These are phyloP conservation scores for Tausonia pullulans DNA, from an alignment of 1,284 basidiomycete genomes.

Conservation along the genomic window DNA sequence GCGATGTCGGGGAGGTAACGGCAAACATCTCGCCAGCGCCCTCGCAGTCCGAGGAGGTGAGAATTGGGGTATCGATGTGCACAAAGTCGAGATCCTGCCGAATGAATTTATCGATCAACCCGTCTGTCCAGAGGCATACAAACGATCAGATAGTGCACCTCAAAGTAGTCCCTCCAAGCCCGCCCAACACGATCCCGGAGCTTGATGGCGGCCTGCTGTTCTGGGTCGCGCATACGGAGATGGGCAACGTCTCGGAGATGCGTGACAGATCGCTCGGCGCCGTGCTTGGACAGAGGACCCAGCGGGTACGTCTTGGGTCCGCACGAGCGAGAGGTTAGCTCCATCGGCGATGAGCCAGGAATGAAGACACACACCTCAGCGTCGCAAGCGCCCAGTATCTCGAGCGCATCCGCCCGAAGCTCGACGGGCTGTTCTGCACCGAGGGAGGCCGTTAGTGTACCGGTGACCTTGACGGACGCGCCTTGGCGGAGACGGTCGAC, in stretches of 20 bases:
- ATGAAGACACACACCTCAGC: background rate
- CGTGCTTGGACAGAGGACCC: background rate
- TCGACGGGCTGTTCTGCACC: conserved; percentile 2
- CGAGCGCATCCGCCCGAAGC: conserved; percentile 6
- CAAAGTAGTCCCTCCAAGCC: conserved; percentile 51
- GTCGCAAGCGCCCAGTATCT: conserved; percentile 2
- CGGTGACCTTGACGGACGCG: conserved; percentile 54
- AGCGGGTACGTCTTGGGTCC: conserved; percentile 60
- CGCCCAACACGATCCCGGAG: conserved; percentile 51
- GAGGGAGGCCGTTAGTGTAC: conserved; percentile 38
- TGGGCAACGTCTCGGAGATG: conserved; percentile 73
- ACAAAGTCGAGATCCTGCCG: conserved; percentile 60
- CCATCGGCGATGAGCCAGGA: background rate
- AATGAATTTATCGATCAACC: background rate
- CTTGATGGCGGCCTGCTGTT: conserved; percentile 59
- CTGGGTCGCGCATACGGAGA: conserved; percentile 63
- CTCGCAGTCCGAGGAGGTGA: conserved; percentile 89
- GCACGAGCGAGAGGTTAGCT: background rate
- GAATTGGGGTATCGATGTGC: conserved; percentile 70
- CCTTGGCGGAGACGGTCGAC: conserved; percentile 49
- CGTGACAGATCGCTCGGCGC: conserved; percentile 46
- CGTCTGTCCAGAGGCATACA: background rate
- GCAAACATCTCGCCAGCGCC: conserved; percentile 93
- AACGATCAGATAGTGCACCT: conserved; percentile 41
- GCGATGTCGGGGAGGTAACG: conserved; percentile 33